A percentile compares a stretch with the other conserved stretches of the same genome.
Conservation (phyloP, 768 basidiomycete species). For the Boletus bicolor region DNA sequence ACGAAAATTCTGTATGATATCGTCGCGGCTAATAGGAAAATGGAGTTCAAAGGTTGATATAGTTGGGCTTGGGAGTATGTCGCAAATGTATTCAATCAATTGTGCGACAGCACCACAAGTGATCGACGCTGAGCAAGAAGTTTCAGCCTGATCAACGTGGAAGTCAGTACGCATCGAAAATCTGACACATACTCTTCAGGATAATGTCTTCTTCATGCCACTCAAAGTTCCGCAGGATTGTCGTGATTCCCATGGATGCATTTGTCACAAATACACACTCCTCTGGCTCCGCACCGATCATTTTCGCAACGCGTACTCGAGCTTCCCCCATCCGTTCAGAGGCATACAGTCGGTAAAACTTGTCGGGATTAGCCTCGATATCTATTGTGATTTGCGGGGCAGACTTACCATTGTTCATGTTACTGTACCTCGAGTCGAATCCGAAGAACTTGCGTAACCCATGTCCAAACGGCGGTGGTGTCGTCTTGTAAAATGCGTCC, state of each 20-base stretch:
- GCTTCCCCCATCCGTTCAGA: conserved; percentile 25
- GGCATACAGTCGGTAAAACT: conserved; percentile 38
- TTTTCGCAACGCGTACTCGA: conserved; percentile 31
- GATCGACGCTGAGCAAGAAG: conserved; percentile 37
- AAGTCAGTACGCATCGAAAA: neutral
- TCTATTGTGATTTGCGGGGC: neutral
- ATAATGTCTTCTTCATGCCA: conserved; percentile 57
- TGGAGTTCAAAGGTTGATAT: neutral
- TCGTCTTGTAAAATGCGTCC: neutral
- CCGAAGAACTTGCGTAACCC: conserved; percentile 33
- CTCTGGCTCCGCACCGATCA: conserved; percentile 45
- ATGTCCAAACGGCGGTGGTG: conserved; percentile 49
- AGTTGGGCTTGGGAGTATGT: conserved; percentile 46
- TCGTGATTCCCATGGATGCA: conserved; percentile 41
- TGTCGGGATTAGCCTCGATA: conserved; percentile 48
- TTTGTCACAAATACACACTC: conserved; percentile 43
- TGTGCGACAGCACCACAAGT: conserved; percentile 53
- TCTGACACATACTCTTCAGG: neutral
- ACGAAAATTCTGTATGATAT: neutral
- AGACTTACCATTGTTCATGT: neutral
- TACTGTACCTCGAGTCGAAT: neutral
- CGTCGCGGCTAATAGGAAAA: neutral
- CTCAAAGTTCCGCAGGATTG: conserved; percentile 57
- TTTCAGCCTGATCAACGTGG: neutral
- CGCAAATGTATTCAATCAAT: conserved; percentile 47